Base-by-base conservation (phyloP, 2,329 filamentous ascomycete genomes). In the Aspergillus quadricinctus region DNA sequence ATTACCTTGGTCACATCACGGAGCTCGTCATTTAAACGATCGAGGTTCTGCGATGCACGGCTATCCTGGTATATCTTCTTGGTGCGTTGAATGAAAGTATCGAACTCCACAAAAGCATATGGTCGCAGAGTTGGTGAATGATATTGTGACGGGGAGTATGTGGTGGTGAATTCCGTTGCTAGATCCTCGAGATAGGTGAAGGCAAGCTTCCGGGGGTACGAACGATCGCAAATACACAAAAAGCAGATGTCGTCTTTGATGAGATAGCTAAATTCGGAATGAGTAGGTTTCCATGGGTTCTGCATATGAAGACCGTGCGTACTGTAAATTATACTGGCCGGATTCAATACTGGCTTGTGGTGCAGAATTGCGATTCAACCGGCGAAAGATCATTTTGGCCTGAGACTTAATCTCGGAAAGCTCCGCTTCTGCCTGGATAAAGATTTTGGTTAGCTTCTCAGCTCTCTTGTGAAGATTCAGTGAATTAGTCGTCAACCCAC, bases 1-100 rank as follows among this genome's bases (percentile, higher is more conserved):
- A 99, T 99, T 70, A 99, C 92, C 78, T 97, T 92, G 1, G 94
- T 97, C 54, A 99, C 95, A 76, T 97, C 94, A 73, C 92, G 88
- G 63, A 99, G 84, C 81, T 99, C 95, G 71, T 97, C 91, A 71
- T 99, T 97, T 63, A 99, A 81, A 77, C 93, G 92, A 75, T 95
- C 91, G 56, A 99, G 84, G 76, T 97, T 97, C 77, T 92, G 89
- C 14, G 90, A 85, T 17, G 94, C 94, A 63, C 94, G 87, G 54
- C 89, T 86, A 75, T 99, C 94, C 67, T 94, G 90, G 77, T 99
- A 99, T 28, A 92, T 92, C 66, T 92, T 88, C 77, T 93, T 94
- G 43, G 92, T 96, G 72, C 91, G 88, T 71, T 88, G 83, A 76
- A 99, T 96, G 79, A 96, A 97, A 61, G 89, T 96, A 77, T 99